Conservation (phyloP, 2,329 filamentous ascomycete species). For the Fusarium tjaetaba region DNA sequence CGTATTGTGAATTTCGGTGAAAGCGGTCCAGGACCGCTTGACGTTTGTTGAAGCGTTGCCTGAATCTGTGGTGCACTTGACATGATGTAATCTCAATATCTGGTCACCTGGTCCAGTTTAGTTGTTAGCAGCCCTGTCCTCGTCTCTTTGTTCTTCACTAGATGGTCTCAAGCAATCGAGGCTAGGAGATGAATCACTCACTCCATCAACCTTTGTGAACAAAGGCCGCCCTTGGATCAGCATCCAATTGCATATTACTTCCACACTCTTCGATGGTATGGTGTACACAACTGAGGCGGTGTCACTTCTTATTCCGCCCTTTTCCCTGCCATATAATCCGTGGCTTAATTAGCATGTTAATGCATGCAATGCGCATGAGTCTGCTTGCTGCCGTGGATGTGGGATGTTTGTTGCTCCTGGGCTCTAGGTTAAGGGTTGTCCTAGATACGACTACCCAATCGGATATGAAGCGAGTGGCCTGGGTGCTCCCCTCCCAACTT, state of each 20-base stretch:
- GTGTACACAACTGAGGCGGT: constrained; percentile 9
- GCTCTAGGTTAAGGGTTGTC: constrained; percentile 41
- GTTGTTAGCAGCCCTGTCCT: not conserved
- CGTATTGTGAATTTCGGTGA: constrained; percentile 41
- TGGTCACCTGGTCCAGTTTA: constrained; percentile 28
- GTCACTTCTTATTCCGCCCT: constrained; percentile 21
- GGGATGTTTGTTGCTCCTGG: constrained; percentile 43
- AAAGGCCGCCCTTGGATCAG: constrained; percentile 21
- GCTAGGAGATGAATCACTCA: constrained; percentile 25
- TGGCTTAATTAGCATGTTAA: constrained; percentile 33
- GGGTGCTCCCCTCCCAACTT: constrained; percentile 29
- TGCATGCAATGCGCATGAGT: constrained; percentile 45
- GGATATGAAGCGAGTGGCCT: constrained; percentile 30
- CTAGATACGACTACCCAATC: constrained; percentile 39
- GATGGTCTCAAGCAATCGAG: constrained; percentile 11
- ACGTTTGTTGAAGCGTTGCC: constrained; percentile 19
- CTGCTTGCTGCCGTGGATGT: constrained; percentile 40
- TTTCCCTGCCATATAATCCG: constrained; percentile 33
- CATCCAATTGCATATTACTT: not conserved
- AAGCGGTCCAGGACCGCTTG: constrained; percentile 31
- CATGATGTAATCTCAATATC: constrained; percentile 35
- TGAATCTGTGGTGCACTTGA: constrained; percentile 26
- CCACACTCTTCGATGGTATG: not conserved
- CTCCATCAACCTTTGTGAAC: constrained; percentile 17
- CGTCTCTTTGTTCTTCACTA: constrained; percentile 23